Conservation (phyloP, 2,329 filamentous ascomycete genomes). For the Beauveria scarabaeidicola region DNA sequence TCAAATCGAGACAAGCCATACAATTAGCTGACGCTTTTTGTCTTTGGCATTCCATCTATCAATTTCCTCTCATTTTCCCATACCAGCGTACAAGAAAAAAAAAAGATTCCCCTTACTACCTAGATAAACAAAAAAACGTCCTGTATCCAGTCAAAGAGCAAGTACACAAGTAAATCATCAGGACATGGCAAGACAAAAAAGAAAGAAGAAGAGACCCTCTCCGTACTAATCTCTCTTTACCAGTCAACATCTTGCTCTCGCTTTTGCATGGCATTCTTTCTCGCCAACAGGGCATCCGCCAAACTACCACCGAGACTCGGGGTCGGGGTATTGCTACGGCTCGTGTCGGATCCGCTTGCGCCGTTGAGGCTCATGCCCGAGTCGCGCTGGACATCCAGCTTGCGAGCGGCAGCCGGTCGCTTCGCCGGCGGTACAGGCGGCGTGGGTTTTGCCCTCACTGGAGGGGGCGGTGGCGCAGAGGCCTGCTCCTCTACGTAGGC, state of each 20-base stretch:
- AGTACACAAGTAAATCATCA: neutral
- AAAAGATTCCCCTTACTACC: neutral
- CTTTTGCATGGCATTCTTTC: constrained; percentile 68
- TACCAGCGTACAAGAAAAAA: neutral
- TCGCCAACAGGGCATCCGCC: constrained; percentile 68
- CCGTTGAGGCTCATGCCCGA: constrained; percentile 55
- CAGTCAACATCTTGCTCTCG: constrained; percentile 64
- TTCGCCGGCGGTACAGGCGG: constrained; percentile 75
- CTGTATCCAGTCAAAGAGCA: neutral
- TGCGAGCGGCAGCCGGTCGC: constrained; percentile 63
- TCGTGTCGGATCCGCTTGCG: constrained; percentile 48
- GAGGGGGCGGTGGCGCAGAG: constrained; percentile 52
- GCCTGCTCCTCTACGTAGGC: constrained; percentile 86
- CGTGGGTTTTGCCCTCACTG: constrained; percentile 50
- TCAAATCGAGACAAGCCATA: neutral
- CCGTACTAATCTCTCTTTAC: constrained; percentile 29
- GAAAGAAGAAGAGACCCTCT: neutral
- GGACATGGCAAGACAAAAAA: constrained; percentile 5
- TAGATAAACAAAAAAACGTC: neutral
- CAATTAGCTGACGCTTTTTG: neutral
- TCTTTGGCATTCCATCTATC: neutral
- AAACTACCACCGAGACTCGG: constrained; percentile 64
- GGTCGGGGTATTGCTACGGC: constrained; percentile 63
- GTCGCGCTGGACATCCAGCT: constrained; percentile 64
- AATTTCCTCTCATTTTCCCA: neutral